Evolutionary conservation across 192 early-diverging fungal species (phyloP).

Genomic region (Lunasporangiospora selenospora): DNA sequence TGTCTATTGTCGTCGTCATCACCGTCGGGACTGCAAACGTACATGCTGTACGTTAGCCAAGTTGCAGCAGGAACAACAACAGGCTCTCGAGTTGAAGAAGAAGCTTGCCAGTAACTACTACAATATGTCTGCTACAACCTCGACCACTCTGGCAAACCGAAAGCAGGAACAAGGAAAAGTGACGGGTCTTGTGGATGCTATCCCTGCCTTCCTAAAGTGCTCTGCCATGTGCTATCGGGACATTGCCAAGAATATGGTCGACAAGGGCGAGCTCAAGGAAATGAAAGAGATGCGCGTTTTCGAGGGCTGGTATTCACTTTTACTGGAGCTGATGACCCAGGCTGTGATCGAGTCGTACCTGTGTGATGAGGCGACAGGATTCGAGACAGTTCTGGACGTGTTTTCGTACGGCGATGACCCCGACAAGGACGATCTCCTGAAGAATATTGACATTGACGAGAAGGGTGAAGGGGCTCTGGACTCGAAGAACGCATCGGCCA

Average conservation of each 20-base stretch:
- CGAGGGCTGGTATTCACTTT: conserved; percentile 55
- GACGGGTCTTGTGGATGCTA: conserved; percentile 57
- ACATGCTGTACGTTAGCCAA: conserved; percentile 45
- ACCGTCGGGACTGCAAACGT: conserved; percentile 44
- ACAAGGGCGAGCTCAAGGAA: conserved; percentile 15
- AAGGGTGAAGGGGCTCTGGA: conserved; percentile 27
- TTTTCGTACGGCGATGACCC: conserved; percentile 62
- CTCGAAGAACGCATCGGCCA: conserved; percentile 22
- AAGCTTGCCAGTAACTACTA: conserved; percentile 43
- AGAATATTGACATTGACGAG: conserved; percentile 34
- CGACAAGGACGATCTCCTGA: conserved; percentile 32
- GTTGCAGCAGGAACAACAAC: conserved; percentile 44
- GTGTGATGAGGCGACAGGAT: conserved; percentile 53
- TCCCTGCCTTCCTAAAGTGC: conserved; percentile 57
- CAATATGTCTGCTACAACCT: too few relatives aligned
- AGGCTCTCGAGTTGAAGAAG: conserved; percentile 37
- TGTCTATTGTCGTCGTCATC: conserved; percentile 54
- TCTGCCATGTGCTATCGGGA: conserved; percentile 56
- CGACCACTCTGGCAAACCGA: conserved; percentile 17
- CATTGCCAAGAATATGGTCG: conserved; percentile 8
- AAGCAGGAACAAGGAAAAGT: conserved; percentile 13
- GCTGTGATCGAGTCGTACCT: conserved; percentile 60
- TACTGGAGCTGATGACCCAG: conserved; percentile 60
- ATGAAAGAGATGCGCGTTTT: conserved; percentile 54
- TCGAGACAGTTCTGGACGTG: conserved; percentile 58